Percentiles rank a stretch among this genome's conserved stretches.
These are phyloP conservation scores for Cordyceps tenuipes DNA, from an alignment of 2,329 filamentous ascomycete species.

Conservation along the genomic window DNA sequence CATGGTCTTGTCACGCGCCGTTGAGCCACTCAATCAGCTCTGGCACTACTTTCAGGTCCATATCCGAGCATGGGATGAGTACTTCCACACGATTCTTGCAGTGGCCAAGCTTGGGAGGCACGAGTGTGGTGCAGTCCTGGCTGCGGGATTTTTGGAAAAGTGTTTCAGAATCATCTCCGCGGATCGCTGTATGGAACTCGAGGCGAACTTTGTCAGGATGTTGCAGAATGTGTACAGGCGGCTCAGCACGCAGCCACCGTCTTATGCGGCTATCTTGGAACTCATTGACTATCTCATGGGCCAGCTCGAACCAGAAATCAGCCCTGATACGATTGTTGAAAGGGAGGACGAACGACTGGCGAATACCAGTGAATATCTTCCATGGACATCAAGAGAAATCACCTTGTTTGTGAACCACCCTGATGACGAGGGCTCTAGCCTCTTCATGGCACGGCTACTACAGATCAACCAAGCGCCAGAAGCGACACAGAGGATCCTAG, in stretches of 20 bases:
- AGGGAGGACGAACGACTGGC: slow-evolving; percentile 30
- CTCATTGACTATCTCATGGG: slow-evolving; percentile 39
- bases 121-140: slow-evolving; percentile 52
- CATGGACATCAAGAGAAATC: slow-evolving; percentile 39
- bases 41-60: slow-evolving; percentile 56
- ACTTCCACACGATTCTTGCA: slow-evolving; percentile 61
- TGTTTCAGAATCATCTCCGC: slow-evolving; percentile 52
- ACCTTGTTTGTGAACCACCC: slow-evolving; percentile 34
- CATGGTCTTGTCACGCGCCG: slow-evolving; percentile 27
- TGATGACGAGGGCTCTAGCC: slow-evolving; percentile 28
- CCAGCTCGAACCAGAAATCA: slow-evolving; percentile 32
- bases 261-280: slow-evolving; percentile 44
- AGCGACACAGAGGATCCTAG: slow-evolving; percentile 48
- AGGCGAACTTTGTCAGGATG: slow-evolving; percentile 47
- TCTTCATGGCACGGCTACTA: slow-evolving; percentile 61
- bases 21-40: slow-evolving; percentile 44
- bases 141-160: slow-evolving; percentile 50
- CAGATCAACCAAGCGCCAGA: slow-evolving; percentile 48
- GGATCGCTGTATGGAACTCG: slow-evolving; percentile 44
- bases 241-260: slow-evolving; percentile 39
- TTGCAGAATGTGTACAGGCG: slow-evolving; percentile 43
- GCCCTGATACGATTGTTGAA: slow-evolving; percentile 30
- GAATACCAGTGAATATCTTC: slow-evolving; percentile 27
- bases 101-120: slow-evolving; percentile 54
- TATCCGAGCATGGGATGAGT: slow-evolving; percentile 65